Base-by-base conservation (phyloP, 306 rosid genomes). In the Abrus precatorius region DNA sequence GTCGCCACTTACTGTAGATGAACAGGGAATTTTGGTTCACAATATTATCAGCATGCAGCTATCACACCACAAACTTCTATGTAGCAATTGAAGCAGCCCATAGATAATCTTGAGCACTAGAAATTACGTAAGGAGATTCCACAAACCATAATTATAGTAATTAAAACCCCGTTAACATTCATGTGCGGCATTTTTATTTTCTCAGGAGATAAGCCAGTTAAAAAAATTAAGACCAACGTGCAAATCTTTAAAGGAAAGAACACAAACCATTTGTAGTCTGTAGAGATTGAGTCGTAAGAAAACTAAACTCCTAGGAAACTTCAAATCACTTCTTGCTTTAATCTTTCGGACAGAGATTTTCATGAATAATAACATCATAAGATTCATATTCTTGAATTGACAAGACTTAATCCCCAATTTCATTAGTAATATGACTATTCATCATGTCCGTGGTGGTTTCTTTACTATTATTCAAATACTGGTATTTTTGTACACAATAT, bases 371-470 rank as follows among this genome's bases (percentile, higher is more conserved):
- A 41, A 40, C 6, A 57, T 41, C 32, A 74, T 68, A 41, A 68
- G 11, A n/a, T 55, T 68, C 82, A 56, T 68, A 44, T 54, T 55
- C 59, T 78, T 12, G 44, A 62, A 49, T 30, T 62, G 80, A 63
- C 55, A 61, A 44, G 14, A 72, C 49, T 72, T 57, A 4, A 43
- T 12, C 44, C 56, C 68, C 40, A 56, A 12, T 57, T 56, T 41
- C 6, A 12, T 3, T 43, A 38, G 3, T 38, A 27, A 72, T 9
- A 52, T 10, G 41, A 74, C 61, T 32, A 32, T 29, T 45, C 45
- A 57, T 75, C 60, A 27, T 52, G 45, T 52, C 4, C 36, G 29
- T 41, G 54, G 11, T 56, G 14, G 29, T 72, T 41, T 11, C 38
- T 45, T 75, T 11, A 29, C 43, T 69, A 57, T 41, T 72, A 54